Base-by-base conservation (phyloP, 1,139 yeast species). In the Geotrichum reessii region DNA sequence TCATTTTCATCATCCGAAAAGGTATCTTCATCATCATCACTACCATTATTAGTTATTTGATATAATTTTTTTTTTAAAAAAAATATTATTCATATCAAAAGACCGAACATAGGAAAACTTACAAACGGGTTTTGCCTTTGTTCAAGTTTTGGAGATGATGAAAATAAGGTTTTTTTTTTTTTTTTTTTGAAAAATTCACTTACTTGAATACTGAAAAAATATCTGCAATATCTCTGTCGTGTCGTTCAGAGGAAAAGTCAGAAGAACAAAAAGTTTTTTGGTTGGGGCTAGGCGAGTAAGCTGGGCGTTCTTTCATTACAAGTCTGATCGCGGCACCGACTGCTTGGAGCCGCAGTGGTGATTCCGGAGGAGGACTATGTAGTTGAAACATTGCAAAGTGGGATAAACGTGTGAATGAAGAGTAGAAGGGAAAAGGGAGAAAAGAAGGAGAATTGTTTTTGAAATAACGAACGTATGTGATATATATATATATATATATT, bases 311-410 rank as follows among this genome's bases (percentile, higher is more conserved):
- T 22, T 44, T 25, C 52, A 51, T 50, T 2, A 57, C 59, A 9
- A 57, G 40, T 12, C 59, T 22, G 25, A 57, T 49, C 8, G 59
- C 59, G 9, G 59, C 59, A 4, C 59, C 59, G 12, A 57, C 56
- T 12, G 47, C 22, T 46, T 57, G 56, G 19, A 49, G 56, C 19
- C 42, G 40, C 1, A 52, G 52, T 8, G 58, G 55, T n/a, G 55
- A 42, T 4, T 24, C 50, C 14, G 57, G 57, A 24, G 46, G 44
- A 27, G 28, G 55, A n/a, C 44, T 37, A 8, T 37, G 21, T 8
- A 19, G n/a, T n/a, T 19, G 44, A 14, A 37, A 3, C 44, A 37
- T 37, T 37, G 44, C n/a, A n/a, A 14, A 37, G 17, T n/a, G n/a
- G 5, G 9, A 6, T 37, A 9, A 14, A 19, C n/a, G 19, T 37